Percentiles rank a stretch among this genome's conserved stretches.
phyloP scores from a whole-genome alignment of 768 basidiomycete genomes.

The Kondoa subrosea region DNA sequence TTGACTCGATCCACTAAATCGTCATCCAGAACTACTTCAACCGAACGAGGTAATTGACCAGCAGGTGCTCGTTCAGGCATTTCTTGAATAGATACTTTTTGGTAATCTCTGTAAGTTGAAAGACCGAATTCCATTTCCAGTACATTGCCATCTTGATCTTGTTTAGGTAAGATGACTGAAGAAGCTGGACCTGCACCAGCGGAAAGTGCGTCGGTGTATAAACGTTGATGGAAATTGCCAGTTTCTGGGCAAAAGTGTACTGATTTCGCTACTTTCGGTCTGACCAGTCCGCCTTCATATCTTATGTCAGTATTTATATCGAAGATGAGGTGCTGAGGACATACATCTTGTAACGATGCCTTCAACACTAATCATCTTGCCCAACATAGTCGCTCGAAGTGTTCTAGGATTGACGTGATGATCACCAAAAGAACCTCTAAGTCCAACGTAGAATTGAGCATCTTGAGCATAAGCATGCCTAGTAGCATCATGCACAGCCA shows the following conservation, averaged over 20 bases:
- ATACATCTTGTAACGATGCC: constrained; percentile 89
- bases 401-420: constrained; percentile 93
- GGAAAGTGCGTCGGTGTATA: constrained; percentile 70
- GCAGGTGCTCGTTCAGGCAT: constrained; percentile 99
- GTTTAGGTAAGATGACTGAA: constrained; percentile 68
- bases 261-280: constrained; percentile 95
- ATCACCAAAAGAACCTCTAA: constrained; percentile 93
- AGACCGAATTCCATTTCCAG: constrained; percentile 84
- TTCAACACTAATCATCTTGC: constrained; percentile 91
- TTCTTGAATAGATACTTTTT: constrained; percentile 94
- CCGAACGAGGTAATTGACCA: constrained; percentile 86
- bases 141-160: constrained; percentile 71
- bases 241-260: constrained; percentile 90
- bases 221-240: constrained; percentile 59
- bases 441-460: constrained; percentile 70
- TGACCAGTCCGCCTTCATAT: constrained; percentile 58
- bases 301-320: background rate
- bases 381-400: constrained; percentile 67
- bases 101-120: constrained; percentile 85
- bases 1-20: constrained; percentile 95
- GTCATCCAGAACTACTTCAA: constrained; percentile 87
- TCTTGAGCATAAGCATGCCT: constrained; percentile 59
- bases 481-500: constrained; percentile 54
- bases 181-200: constrained; percentile 71
- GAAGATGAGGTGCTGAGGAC: constrained; percentile 15